Conservation (phyloP, 2,329 filamentous ascomycete species). For the Sclerotiophoma versabilis region DNA sequence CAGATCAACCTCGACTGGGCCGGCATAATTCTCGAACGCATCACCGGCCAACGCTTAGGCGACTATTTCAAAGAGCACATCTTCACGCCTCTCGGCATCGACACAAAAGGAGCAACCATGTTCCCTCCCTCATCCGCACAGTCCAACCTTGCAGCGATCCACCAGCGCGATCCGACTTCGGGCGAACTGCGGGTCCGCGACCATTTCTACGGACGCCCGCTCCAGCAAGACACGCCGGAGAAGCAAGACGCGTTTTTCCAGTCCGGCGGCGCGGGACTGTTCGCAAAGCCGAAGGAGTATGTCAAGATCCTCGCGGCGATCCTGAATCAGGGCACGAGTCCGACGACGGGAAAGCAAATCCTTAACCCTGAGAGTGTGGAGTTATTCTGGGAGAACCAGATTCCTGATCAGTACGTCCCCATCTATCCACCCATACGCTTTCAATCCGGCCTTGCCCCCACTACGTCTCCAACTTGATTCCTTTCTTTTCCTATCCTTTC, state of each 20-base stretch:
- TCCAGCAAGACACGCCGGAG: conserved; percentile 54
- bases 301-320: conserved; percentile 66
- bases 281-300: conserved; percentile 66
- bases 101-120: conserved; percentile 59
- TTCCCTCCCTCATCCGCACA: conserved; percentile 64
- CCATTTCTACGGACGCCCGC: conserved; percentile 59
- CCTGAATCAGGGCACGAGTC: conserved; percentile 69
- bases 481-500: background rate
- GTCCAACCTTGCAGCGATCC: conserved; percentile 63
- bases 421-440: background rate
- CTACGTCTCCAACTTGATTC: too few relatives aligned
- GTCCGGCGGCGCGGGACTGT: conserved; percentile 68
- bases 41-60: conserved; percentile 52
- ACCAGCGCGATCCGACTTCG: conserved; percentile 56
- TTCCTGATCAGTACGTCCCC: conserved; percentile 51
- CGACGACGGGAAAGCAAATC: conserved; percentile 62
- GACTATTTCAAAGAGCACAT: conserved; percentile 58
- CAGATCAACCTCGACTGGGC: conserved; percentile 61
- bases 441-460: background rate
- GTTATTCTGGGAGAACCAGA: conserved; percentile 70
- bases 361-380: conserved; percentile 65
- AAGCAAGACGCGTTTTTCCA: conserved; percentile 60
- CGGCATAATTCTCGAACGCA: conserved; percentile 56
- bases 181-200: conserved; percentile 52
- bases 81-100: conserved; percentile 55